Base-by-base conservation (phyloP, 345 rosid species). In the Nephelium lappaceum region DNA sequence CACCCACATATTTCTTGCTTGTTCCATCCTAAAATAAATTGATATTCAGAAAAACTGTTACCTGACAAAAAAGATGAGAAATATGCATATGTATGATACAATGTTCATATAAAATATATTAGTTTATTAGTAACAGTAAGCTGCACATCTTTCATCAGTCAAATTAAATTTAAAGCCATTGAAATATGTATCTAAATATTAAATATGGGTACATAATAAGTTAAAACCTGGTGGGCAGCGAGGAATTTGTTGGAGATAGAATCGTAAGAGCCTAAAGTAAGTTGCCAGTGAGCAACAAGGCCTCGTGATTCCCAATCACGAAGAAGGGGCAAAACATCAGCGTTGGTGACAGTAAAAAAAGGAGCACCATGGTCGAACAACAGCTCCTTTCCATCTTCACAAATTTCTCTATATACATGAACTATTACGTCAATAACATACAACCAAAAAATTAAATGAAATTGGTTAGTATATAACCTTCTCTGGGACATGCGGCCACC, bases 401-500 rank as follows among this genome's bases (percentile, higher is more conserved):
- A 62, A 53, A 83, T 84, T 84, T 94, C 98, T 70, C 98, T 94
- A 70, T 21, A 45, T 45, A n/a, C n/a, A n/a, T 8, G 6, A 45
- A 45, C 36, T 31, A 2, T 2, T 31, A 31, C 1, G 51, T 45
- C 51, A 45, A 45, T 45, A 45, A 11, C 12, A 45, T 45, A 45
- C 8, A 45, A 11, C 8, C 51, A 11, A 45, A 45, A 45, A 45
- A 45, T 45, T 45, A 8, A 11, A 45, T 45, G 11, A 11, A 45
- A 45, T 45, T 45, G 3, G n/a, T n/a, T n/a, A n/a, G n/a, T n/a
- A 45, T 7, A 45, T 45, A 43, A 89, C 98, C 95, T 94, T 83
- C 98, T 87, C 76, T 89, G 98, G 64, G 97, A 91, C 93, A 90
- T 91, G 43, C 96, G 95, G 57, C 96, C 98, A 62, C 93, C 98